phyloP scores from a whole-genome alignment of 306 rosid species.

The Cajanus cajan region DNA sequence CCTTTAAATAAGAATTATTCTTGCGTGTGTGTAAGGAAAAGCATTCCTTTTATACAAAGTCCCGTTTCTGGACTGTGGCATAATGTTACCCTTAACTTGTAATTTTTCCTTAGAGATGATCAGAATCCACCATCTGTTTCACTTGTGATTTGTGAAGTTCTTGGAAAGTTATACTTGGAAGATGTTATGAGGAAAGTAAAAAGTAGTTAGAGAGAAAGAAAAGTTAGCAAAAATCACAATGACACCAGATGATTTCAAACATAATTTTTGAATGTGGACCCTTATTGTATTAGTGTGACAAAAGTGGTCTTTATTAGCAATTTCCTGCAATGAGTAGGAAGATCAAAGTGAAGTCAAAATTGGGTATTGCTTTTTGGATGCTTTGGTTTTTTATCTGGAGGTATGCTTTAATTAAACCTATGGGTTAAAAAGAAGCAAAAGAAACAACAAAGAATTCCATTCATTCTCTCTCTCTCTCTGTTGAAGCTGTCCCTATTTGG shows the following conservation, averaged over 20 bases:
- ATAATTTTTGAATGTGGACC: constrained; percentile 24
- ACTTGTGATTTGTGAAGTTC: constrained; percentile 4
- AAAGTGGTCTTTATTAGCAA: constrained; percentile 25
- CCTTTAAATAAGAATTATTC: constrained; percentile 32
- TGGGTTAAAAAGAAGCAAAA: constrained; percentile 17
- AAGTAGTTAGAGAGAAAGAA: not conserved
- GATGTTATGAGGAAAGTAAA: constrained; percentile 4
- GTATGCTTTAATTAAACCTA: constrained; percentile 18
- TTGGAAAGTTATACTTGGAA: constrained; percentile 15
- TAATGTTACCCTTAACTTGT: not conserved
- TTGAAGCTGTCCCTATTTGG: constrained; percentile 20
- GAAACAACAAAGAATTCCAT: constrained; percentile 19
- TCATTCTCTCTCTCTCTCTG: not conserved
- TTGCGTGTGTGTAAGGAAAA: constrained; percentile 27
- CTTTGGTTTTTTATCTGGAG: constrained; percentile 42
- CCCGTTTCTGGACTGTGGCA: not conserved
- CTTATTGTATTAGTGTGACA: constrained; percentile 21
- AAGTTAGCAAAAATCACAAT: not conserved
- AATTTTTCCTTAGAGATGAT: constrained; percentile 14
- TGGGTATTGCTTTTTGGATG: constrained; percentile 44
- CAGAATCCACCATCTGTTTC: constrained; percentile 7
- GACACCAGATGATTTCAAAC: constrained; percentile 21
- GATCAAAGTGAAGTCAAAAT: constrained; percentile 35
- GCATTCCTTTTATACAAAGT: constrained; percentile 15
- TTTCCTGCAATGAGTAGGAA: constrained; percentile 22